Evolutionary conservation across 202 grass and related monocot species (phyloP), one percentile per base, ranked within the genome.

Genomic region (Digitaria exilis): DNA sequence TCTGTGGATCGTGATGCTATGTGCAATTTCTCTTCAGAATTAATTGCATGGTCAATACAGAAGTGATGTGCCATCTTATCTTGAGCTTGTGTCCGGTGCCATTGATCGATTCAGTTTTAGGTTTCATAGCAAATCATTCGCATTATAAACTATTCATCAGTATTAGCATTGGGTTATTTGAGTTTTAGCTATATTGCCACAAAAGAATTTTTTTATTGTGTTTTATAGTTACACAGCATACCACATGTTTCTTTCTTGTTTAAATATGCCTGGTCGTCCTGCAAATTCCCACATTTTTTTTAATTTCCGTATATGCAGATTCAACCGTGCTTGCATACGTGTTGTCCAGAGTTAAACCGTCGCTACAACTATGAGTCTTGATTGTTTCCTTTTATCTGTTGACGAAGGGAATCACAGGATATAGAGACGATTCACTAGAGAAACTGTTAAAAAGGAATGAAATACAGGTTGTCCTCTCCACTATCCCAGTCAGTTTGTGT

Each of bases 371-470:
- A 99, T 89, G 91, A n/a, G 89, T 13, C 87, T 99, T 17, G 85
- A 99, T 94, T 56, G 96, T 66, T 96, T 99, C 81, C 96, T 98
- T 79, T 74, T 96, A 80, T 99, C 96, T n/a, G 84, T 99, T 43
- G 93, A 99, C 67, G 93, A 99, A 88, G 96, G n/a, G 96, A 71
- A 96, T 99, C 71, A 99, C 91, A 13, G 96, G 96, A 82, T 99
- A 96, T 71, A 92, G 96, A 82, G 96, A 99, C 2, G 96, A 99
- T 68, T 99, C 96, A 4, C 87, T 96, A 55, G 91, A n/a, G n/a
- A 99, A 96, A 99, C 96, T 89, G 91, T 99, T 63, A 96, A 94
- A n/a, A 92, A 93, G 96, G 84, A 99, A 99, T 78, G 96, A 99
- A 92, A 76, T 99, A 73, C 93, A 96, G 93, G 96, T n/a, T 99